Evolutionary conservation across 768 basidiomycete genomes (phyloP).

Genomic region (Agrocybe chaxingu): DNA sequence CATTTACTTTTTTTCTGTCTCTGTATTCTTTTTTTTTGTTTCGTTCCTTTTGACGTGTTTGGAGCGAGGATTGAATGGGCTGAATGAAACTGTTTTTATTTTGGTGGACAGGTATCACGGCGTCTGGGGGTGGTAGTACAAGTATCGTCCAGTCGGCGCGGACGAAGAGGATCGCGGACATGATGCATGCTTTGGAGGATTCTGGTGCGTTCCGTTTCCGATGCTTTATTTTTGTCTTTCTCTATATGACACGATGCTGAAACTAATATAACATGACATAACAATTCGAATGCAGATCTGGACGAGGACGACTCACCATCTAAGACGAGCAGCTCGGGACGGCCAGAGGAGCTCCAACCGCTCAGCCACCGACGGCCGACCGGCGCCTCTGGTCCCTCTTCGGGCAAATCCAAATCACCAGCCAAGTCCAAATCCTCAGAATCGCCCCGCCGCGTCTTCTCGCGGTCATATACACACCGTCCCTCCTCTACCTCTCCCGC

Average conservation of each 20-base stretch:
- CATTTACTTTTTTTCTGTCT: background rate
- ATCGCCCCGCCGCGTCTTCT: conserved; percentile 39
- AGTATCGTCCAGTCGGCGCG: conserved; percentile 55
- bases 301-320: conserved; percentile 54
- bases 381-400: background rate
- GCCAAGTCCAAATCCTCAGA: conserved; percentile 20
- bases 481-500: conserved; percentile 11
- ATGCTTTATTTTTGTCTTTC: background rate
- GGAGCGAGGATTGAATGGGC: conserved; percentile 3
- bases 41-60: background rate
- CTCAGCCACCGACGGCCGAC: conserved; percentile 37
- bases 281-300: conserved; percentile 21
- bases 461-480: conserved; percentile 40
- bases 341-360: conserved; percentile 47
- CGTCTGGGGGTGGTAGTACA: conserved; percentile 17
- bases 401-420: conserved; percentile 17
- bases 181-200: conserved; percentile 73
- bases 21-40: background rate
- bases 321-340: conserved; percentile 43
- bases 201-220: conserved; percentile 45
- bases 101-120: conserved; percentile 15
- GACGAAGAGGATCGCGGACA: conserved; percentile 77
- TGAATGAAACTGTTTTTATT: conserved; percentile 10
- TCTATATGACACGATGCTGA: conserved; percentile 7
- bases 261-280: conserved; percentile 9